phyloP scores from a whole-genome alignment of 1,284 basidiomycete species.

The Ceratobasidium sp. region DNA sequence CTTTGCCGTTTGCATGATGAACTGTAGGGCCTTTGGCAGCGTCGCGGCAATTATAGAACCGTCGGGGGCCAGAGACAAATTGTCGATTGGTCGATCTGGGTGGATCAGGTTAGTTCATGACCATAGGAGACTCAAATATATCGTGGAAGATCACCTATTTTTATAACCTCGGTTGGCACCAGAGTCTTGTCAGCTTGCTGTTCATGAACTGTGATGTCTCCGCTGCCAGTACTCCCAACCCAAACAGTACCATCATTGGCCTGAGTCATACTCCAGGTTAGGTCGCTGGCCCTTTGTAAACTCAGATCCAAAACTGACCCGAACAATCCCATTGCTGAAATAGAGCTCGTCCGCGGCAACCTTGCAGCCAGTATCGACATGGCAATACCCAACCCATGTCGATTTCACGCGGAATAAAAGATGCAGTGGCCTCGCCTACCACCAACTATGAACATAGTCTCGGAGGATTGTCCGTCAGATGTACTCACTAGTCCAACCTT shows the following conservation, averaged over 20 bases:
- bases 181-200: slow-evolving; percentile 63
- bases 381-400: slow-evolving; percentile 65
- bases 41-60: slow-evolving; percentile 53
- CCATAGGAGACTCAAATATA: background rate
- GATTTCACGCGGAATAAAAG: slow-evolving; percentile 46
- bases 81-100: background rate
- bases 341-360: slow-evolving; percentile 57
- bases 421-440: slow-evolving; percentile 49
- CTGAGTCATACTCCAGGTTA: slow-evolving; percentile 44
- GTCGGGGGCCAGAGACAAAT: slow-evolving; percentile 23
- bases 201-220: slow-evolving; percentile 61
- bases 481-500: slow-evolving; percentile 62
- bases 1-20: slow-evolving; percentile 53
- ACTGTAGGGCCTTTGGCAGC: slow-evolving; percentile 49
- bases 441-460: slow-evolving; percentile 42
- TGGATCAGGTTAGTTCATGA: background rate
- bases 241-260: slow-evolving; percentile 62
- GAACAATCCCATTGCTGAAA: slow-evolving; percentile 64
- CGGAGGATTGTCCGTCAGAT: background rate
- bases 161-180: slow-evolving; percentile 58
- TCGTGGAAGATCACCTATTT: slow-evolving; percentile 52
- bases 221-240: slow-evolving; percentile 57
- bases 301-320: slow-evolving; percentile 46
- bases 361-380: slow-evolving; percentile 64
- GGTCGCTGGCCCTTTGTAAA: background rate